Percentiles rank a stretch among this genome's conserved stretches.
These are phyloP conservation scores for Trypanosoma boissoni DNA, from an alignment of 208 protist genomes.

Conservation along the genomic window DNA sequence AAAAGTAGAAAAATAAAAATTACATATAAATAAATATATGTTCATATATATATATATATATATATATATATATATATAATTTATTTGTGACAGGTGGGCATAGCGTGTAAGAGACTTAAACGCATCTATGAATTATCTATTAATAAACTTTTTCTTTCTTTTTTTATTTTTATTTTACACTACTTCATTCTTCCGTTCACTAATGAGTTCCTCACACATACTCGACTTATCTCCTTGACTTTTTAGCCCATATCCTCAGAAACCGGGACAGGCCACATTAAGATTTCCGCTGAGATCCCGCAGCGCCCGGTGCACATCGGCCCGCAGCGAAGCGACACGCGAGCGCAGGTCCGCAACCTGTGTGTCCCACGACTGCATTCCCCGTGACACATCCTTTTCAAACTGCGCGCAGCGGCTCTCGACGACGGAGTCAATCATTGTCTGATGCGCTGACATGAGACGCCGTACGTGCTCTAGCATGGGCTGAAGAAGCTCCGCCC, in stretches of 20 bases:
- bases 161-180: too few relatives aligned
- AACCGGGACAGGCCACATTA: conserved; percentile 61
- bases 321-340: conserved; percentile 44
- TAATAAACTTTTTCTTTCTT: too few relatives aligned
- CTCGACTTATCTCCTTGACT: too few relatives aligned
- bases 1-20: too few relatives aligned
- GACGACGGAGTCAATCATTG: conserved; percentile 59
- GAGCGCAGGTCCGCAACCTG: conserved; percentile 54
- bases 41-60: too few relatives aligned
- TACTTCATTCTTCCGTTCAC: too few relatives aligned
- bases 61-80: too few relatives aligned
- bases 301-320: conserved; percentile 66
- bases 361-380: conserved; percentile 44
- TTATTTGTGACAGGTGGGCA: too few relatives aligned
- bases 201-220: too few relatives aligned
- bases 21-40: too few relatives aligned
- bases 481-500: conserved; percentile 48
- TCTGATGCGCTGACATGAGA: conserved; percentile 66
- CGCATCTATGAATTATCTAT: too few relatives aligned
- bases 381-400: conserved; percentile 31
- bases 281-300: conserved; percentile 57
- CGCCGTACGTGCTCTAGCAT: conserved; percentile 68
- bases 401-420: conserved; percentile 61
- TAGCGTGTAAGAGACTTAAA: too few relatives aligned
- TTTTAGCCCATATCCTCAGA: conserved; percentile 21